phyloP scores from a whole-genome alignment of 176 grass and related monocot species.

The Bromus sterilis region DNA sequence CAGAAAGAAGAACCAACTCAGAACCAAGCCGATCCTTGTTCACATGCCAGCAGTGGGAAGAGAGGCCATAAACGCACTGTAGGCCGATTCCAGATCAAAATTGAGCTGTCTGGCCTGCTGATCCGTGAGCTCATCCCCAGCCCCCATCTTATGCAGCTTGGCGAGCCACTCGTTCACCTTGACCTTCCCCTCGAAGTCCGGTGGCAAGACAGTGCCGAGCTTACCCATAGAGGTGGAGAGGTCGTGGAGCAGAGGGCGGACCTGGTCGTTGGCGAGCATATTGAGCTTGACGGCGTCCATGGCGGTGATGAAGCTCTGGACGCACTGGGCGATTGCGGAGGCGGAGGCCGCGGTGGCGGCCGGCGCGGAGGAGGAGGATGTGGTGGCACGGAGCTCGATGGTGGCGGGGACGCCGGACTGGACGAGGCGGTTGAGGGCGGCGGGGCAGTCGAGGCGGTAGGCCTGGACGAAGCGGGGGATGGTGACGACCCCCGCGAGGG shows the following conservation, averaged over 20 bases:
- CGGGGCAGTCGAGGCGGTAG: conserved; percentile 84
- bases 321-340: conserved; percentile 69
- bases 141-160: conserved; percentile 86
- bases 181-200: conserved; percentile 86
- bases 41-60: conserved; percentile 60
- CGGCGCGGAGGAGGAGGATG: conserved; percentile 28
- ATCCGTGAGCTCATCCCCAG: conserved; percentile 86
- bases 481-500: conserved; percentile 63
- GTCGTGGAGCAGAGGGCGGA: conserved; percentile 81
- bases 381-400: conserved; percentile 73
- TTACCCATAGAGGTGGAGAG: conserved; percentile 75
- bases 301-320: conserved; percentile 93
- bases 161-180: conserved; percentile 83
- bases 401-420: conserved; percentile 90
- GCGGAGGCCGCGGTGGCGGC: conserved; percentile 41
- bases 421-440: conserved; percentile 82
- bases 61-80: conserved; percentile 80
- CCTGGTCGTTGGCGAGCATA: conserved; percentile 95
- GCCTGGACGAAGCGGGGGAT: conserved; percentile 76
- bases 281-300: conserved; percentile 97
- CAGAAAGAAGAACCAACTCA: background rate
- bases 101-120: conserved; percentile 92
- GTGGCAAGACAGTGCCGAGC: conserved; percentile 58
- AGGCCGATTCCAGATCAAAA: conserved; percentile 87
- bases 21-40: background rate